Evolutionary conservation across 768 basidiomycete genomes (phyloP).

Genomic region (Leccinum broughii): DNA sequence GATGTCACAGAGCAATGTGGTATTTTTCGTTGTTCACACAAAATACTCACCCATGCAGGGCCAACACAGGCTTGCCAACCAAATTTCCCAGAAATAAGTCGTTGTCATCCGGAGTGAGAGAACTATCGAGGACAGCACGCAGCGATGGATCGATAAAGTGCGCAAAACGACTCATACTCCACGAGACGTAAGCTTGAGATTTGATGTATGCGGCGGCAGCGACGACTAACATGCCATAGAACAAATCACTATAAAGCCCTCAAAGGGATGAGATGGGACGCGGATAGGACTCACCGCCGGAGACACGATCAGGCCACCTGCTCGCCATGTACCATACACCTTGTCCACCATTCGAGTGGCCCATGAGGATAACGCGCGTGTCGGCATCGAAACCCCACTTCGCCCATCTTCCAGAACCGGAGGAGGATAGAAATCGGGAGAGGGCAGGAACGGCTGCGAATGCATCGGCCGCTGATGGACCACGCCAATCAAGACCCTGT

Average conservation of each 20-base stretch:
- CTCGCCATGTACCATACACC: slow-evolving; percentile 81
- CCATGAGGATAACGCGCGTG: slow-evolving; percentile 64
- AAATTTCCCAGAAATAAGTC: slow-evolving; percentile 84
- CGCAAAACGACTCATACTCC: slow-evolving; percentile 66
- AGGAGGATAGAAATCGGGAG: slow-evolving; percentile 40
- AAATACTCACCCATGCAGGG: slow-evolving; percentile 69
- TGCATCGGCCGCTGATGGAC: slow-evolving; percentile 71
- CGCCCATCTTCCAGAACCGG: slow-evolving; percentile 36
- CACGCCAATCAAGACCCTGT: slow-evolving; percentile 93
- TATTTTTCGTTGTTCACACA: background rate
- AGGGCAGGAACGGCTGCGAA: slow-evolving; percentile 65
- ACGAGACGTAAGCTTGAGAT: slow-evolving; percentile 82
- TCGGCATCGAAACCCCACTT: slow-evolving; percentile 39
- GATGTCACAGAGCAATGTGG: background rate
- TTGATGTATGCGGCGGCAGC: slow-evolving; percentile 85
- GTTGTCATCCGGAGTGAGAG: slow-evolving; percentile 83
- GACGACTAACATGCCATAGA: slow-evolving; percentile 45
- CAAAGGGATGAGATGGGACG: too few species aligned
- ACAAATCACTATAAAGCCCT: background rate
- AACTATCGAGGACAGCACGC: slow-evolving; percentile 69
- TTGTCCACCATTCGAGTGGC: slow-evolving; percentile 94
- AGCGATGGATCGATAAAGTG: slow-evolving; percentile 80
- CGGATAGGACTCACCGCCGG: slow-evolving; percentile 48
- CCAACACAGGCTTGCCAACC: slow-evolving; percentile 65
- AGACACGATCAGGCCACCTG: slow-evolving; percentile 72